These are phyloP conservation scores for Ceriops zippeliana DNA, from an alignment of 345 rosid species.

Conservation along the genomic window DNA sequence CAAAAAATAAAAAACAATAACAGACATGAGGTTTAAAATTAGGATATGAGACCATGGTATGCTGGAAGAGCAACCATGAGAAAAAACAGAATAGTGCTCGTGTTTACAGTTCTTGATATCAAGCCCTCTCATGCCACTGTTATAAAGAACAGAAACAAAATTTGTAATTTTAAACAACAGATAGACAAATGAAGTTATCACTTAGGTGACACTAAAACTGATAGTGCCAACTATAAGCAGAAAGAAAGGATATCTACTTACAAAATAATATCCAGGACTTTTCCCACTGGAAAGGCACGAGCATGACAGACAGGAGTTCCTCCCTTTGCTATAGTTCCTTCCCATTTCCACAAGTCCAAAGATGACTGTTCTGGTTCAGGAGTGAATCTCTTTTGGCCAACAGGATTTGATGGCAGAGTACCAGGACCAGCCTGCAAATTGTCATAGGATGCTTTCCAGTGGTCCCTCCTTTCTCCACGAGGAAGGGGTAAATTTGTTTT, in stretches of 20 bases:
- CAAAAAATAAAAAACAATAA: too few relatives aligned
- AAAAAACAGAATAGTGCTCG: background rate
- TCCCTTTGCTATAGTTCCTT: slow-evolving; percentile 92
- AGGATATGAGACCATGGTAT: too few relatives aligned
- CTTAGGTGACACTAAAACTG: background rate
- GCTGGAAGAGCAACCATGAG: too few relatives aligned
- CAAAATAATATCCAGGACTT: slow-evolving; percentile 73
- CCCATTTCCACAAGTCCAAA: slow-evolving; percentile 93
- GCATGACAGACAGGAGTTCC: slow-evolving; percentile 91
- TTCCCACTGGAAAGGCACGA: slow-evolving; percentile 91
- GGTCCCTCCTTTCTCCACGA: slow-evolving; percentile 43
- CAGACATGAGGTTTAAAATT: too few relatives aligned
- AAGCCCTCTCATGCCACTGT: background rate
- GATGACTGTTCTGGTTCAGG: slow-evolving; percentile 55
- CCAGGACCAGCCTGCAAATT: slow-evolving; percentile 40
- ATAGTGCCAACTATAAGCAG: background rate
- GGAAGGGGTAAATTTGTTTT: slow-evolving; percentile 27
- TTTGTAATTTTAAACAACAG: background rate
- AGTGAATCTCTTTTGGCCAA: slow-evolving; percentile 55
- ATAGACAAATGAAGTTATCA: background rate
- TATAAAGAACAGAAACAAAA: background rate
- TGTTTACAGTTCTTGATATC: background rate
- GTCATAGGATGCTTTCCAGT: slow-evolving; percentile 50
- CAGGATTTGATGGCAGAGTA: slow-evolving; percentile 36
- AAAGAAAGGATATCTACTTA: slow-evolving; percentile 40